Conservation (phyloP, 768 basidiomycete genomes). For the Chalciporus sphaerocephalus region DNA sequence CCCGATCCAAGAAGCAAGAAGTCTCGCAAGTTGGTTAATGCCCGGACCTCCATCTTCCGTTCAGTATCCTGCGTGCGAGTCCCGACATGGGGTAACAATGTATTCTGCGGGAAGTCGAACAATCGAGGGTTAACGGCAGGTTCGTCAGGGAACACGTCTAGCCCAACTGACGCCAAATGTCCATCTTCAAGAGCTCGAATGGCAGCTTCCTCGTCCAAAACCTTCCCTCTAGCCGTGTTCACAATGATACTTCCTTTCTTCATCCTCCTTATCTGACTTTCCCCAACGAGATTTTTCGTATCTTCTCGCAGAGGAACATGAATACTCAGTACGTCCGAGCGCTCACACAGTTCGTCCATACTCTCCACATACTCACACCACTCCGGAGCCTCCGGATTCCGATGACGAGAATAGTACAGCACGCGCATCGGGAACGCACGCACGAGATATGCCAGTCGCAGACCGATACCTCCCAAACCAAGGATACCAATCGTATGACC, state of each 20-base stretch:
- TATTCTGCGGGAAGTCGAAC: conserved; percentile 74
- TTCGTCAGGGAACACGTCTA: conserved; percentile 88
- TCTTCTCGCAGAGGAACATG: conserved; percentile 76
- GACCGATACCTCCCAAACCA: conserved; percentile 77
- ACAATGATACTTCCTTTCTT: conserved; percentile 76
- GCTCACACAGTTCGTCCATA: conserved; percentile 56
- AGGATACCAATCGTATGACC: conserved; percentile 68
- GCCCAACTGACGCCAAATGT: conserved; percentile 74
- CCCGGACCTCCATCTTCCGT: conserved; percentile 72
- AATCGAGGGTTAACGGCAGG: conserved; percentile 75
- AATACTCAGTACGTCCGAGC: conserved; percentile 80
- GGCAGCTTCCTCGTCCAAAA: conserved; percentile 84
- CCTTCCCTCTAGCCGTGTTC: conserved; percentile 86
- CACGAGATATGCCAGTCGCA: conserved; percentile 63
- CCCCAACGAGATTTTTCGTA: conserved; percentile 70
- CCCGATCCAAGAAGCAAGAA: conserved; percentile 58
- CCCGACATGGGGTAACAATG: conserved; percentile 89
- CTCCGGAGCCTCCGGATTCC: conserved; percentile 51
- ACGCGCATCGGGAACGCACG: conserved; percentile 87
- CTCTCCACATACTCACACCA: conserved; percentile 79
- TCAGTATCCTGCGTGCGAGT: conserved; percentile 77
- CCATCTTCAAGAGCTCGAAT: conserved; percentile 82
- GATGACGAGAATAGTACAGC: conserved; percentile 71
- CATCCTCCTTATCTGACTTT: conserved; percentile 70
- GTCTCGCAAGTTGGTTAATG: conserved; percentile 64